phyloP scores from a whole-genome alignment of 129 eudicot species.

The Artemisia tridentata region DNA sequence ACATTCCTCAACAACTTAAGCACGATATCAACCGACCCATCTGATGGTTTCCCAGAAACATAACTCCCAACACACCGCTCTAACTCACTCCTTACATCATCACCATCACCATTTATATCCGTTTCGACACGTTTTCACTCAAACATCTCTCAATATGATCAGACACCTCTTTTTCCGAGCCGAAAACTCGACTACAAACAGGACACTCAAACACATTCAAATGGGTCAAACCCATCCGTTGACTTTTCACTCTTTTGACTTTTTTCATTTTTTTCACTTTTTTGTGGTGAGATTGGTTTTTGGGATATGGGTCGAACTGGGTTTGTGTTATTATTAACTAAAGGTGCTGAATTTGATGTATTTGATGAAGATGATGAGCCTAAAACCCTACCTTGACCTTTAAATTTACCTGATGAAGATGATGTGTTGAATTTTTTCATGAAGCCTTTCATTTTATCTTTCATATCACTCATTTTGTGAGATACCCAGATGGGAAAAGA shows the following conservation, averaged over 20 bases:
- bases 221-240: slow-evolving; percentile 77
- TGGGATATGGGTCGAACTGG: slow-evolving; percentile 30
- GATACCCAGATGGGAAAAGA: too few species aligned
- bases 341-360: slow-evolving; percentile 21
- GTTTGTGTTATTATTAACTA: slow-evolving; percentile 12
- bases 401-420: slow-evolving; percentile 59
- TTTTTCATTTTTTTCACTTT: not conserved
- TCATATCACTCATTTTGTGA: slow-evolving; percentile 41
- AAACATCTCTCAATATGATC: slow-evolving; percentile 70
- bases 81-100: slow-evolving; percentile 27
- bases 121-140: slow-evolving; percentile 22
- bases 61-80: slow-evolving; percentile 56
- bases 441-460: slow-evolving; percentile 83
- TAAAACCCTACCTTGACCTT: slow-evolving; percentile 82
- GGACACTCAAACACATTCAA: slow-evolving; percentile 91
- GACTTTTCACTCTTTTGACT: slow-evolving; percentile 23
- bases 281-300: not conserved
- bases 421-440: slow-evolving; percentile 75
- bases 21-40: slow-evolving; percentile 56
- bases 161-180: slow-evolving; percentile 78
- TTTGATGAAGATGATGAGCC: slow-evolving; percentile 60
- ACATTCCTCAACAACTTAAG: slow-evolving; percentile 69
- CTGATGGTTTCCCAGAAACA: slow-evolving; percentile 69
- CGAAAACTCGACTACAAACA: slow-evolving; percentile 55
- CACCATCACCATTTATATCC: not conserved